A percentile compares a stretch with the other conserved stretches of the same genome.
These are phyloP conservation scores for Chenopodium formosanum DNA, from an alignment of 148 eudicot genomes.

Conservation along the genomic window DNA sequence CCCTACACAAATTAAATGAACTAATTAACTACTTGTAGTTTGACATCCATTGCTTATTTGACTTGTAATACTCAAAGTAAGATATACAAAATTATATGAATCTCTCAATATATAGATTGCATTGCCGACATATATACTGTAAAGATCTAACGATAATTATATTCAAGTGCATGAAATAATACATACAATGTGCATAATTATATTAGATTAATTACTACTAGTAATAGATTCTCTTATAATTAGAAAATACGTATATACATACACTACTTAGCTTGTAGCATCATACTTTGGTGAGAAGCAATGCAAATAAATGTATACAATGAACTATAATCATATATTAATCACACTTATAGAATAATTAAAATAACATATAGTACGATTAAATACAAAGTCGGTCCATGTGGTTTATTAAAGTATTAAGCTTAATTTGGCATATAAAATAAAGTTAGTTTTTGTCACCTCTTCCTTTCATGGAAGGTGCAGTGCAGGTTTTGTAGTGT, in stretches of 20 bases:
- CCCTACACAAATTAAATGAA: too few species aligned
- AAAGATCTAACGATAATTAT: background rate
- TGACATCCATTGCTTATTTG: too few species aligned
- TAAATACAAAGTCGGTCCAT: background rate
- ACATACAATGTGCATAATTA: background rate
- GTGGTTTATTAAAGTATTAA: background rate
- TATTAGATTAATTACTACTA: too few species aligned
- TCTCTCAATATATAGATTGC: background rate
- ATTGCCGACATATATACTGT: background rate
- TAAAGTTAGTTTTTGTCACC: conserved; percentile 25
- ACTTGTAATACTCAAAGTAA: background rate
- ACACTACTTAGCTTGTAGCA: too few species aligned
- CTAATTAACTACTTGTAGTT: too few species aligned
- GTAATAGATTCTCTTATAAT: background rate
- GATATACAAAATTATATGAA: too few species aligned
- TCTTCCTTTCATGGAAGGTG: conserved; percentile 11
- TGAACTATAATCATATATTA: too few species aligned
- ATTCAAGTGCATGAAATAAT: background rate
- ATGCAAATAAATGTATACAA: too few species aligned
- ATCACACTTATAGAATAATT: too few species aligned
- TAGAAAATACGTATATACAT: too few species aligned
- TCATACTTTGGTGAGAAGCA: too few species aligned
- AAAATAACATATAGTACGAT: too few species aligned
- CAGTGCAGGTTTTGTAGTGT: conserved; percentile 4
- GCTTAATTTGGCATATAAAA: conserved; percentile 1